These are phyloP conservation scores for Meripilus lineatus DNA, from an alignment of 1,284 basidiomycete genomes.

Conservation along the genomic window DNA sequence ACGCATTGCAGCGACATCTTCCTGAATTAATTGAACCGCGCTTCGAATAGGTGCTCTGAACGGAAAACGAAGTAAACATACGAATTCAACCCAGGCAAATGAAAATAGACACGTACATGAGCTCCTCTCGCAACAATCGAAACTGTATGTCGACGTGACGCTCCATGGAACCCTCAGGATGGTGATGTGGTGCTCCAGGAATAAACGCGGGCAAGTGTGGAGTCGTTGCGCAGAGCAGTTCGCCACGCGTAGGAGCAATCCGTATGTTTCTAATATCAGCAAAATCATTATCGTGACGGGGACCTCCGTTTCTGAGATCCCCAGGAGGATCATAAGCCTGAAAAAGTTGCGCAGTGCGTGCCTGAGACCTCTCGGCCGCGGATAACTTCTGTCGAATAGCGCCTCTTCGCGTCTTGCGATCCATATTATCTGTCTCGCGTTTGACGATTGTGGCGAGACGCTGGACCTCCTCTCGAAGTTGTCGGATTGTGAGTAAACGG, in stretches of 20 bases:
- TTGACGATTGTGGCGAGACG: conserved; percentile 40
- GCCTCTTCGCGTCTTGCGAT: conserved; percentile 12
- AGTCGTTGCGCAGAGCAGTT: conserved; percentile 40
- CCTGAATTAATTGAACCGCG: conserved; percentile 25
- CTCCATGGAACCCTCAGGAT: conserved; percentile 50
- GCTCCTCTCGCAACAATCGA: conserved; percentile 63
- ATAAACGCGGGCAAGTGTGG: conserved; percentile 59
- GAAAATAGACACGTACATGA: conserved; percentile 56
- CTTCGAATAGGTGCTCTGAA: conserved; percentile 26
- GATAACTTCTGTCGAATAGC: conserved; percentile 25
- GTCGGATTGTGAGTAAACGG: conserved; percentile 19
- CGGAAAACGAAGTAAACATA: too few relatives aligned
- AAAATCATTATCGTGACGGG: conserved; percentile 64
- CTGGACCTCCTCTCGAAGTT: conserved; percentile 34
- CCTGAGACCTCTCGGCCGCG: conserved; percentile 24
- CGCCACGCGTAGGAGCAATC: conserved; percentile 58
- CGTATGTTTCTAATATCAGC: conserved; percentile 50
- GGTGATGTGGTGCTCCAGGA: conserved; percentile 54
- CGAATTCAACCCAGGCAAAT: too few relatives aligned
- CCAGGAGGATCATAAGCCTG: conserved; percentile 54
- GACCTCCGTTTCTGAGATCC: conserved; percentile 38
- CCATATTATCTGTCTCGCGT: conserved; percentile 26
- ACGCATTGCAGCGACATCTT: conserved; percentile 26
- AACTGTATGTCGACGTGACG: conserved; percentile 66
- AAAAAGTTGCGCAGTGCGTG: conserved; percentile 22